A percentile compares a stretch with the other conserved stretches of the same genome.
These are phyloP conservation scores for Pueraria montana DNA, from an alignment of 306 rosid species.

Conservation along the genomic window DNA sequence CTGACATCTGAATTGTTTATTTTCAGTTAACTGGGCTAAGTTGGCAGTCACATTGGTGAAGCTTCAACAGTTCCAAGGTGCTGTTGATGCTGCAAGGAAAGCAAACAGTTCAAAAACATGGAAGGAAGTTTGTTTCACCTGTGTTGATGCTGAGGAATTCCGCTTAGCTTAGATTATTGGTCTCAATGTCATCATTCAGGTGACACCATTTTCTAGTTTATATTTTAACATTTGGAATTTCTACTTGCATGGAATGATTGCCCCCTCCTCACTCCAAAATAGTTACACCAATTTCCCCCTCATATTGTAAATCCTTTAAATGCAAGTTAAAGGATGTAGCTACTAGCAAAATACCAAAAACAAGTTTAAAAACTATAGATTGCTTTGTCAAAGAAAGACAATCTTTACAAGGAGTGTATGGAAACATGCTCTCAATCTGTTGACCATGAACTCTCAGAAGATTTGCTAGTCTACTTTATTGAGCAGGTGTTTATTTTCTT, in stretches of 20 bases:
- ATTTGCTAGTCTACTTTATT: constrained; percentile 89
- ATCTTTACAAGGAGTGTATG: constrained; percentile 97
- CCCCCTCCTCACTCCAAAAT: background rate
- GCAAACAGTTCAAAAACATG: constrained; percentile 96
- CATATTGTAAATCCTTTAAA: constrained; percentile 11
- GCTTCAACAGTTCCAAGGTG: constrained; percentile 92
- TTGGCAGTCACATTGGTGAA: constrained; percentile 88
- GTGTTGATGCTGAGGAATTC: too few relatives aligned
- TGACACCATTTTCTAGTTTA: constrained; percentile 37
- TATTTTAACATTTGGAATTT: constrained; percentile 31
- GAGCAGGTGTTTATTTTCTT: constrained; percentile 68
- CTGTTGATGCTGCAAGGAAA: constrained; percentile 97
- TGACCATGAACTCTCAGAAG: constrained; percentile 95
- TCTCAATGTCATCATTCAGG: constrained; percentile 93
- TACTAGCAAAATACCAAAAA: constrained; percentile 33
- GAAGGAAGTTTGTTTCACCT: too few relatives aligned
- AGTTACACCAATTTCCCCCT: background rate
- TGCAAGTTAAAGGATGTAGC: constrained; percentile 13
- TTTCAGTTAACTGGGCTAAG: constrained; percentile 97
- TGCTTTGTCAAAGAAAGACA: constrained; percentile 89
- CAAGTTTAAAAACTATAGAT: constrained; percentile 33
- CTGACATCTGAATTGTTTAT: background rate
- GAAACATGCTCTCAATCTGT: constrained; percentile 97
- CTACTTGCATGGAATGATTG: constrained; percentile 13
- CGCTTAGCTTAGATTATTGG: too few relatives aligned